Conservation (phyloP, 192 early-diverging fungal species). For the Mortierella alpina region DNA sequence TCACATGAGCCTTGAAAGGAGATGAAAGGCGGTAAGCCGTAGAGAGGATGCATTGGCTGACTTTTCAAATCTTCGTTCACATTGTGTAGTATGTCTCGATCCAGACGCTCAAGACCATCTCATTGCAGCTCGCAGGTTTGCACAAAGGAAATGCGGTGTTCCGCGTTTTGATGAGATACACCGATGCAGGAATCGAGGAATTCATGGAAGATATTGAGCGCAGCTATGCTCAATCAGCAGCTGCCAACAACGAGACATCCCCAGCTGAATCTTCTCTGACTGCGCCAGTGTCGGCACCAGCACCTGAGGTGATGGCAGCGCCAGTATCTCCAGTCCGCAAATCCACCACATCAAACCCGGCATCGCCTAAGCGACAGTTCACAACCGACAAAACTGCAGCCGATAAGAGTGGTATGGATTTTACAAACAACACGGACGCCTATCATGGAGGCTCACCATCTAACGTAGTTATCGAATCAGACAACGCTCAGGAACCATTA, state of each 20-base stretch:
- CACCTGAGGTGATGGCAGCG: neutral
- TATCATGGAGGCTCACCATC: constrained; percentile 16
- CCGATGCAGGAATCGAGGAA: constrained; percentile 60
- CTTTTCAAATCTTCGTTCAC: neutral
- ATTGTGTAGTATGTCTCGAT: constrained; percentile 64
- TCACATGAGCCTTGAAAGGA: neutral
- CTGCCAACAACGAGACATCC: constrained; percentile 1
- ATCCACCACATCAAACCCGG: neutral
- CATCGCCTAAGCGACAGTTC: neutral
- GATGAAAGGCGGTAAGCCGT: too few species aligned
- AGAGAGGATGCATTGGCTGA: neutral
- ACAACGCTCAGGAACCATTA: neutral
- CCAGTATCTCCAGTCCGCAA: neutral
- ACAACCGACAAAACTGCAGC: constrained; percentile 37
- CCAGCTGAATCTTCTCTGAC: constrained; percentile 1
- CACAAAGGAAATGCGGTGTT: constrained; percentile 74
- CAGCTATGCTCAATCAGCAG: constrained; percentile 6
- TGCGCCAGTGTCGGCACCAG: neutral
- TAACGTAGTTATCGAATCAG: constrained; percentile 6
- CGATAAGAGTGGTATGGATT: constrained; percentile 9
- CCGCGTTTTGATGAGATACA: constrained; percentile 73
- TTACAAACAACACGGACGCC: constrained; percentile 13
- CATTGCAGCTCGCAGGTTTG: constrained; percentile 76
- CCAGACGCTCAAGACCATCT: constrained; percentile 70
- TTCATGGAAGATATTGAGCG: constrained; percentile 60